Conservation (phyloP, 257 asterid genomes). For the Datura wrightii region DNA sequence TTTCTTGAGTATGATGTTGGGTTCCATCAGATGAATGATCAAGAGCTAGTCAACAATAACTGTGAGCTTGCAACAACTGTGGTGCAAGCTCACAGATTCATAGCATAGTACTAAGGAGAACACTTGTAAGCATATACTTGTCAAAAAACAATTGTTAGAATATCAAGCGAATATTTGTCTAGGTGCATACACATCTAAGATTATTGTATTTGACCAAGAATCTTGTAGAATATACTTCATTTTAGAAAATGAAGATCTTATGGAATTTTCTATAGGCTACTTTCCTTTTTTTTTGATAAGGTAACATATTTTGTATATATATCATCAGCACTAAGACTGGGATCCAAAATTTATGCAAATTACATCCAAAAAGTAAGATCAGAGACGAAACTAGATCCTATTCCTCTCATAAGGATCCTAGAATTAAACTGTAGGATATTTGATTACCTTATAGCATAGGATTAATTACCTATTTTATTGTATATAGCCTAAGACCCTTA, state of each 20-base stretch:
- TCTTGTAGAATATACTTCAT: conserved; percentile 6
- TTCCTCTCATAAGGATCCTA: no score
- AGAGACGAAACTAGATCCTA: no score
- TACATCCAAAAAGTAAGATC: no score
- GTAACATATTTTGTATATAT: no score
- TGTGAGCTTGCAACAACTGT: background rate
- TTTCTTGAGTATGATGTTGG: background rate
- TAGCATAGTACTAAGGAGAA: background rate
- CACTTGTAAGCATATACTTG: background rate
- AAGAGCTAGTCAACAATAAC: conserved; percentile 18
- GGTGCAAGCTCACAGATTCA: background rate
- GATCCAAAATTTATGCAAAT: no score
- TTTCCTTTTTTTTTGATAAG: background rate
- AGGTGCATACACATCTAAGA: background rate
- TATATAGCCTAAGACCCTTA: conserved; percentile 2
- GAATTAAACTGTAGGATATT: background rate
- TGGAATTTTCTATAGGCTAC: background rate
- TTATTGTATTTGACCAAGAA: background rate
- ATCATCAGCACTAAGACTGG: no score
- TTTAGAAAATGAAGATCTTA: background rate
- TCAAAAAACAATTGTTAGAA: background rate
- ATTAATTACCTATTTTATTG: background rate
- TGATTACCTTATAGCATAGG: conserved; percentile 6
- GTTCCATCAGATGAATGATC: conserved; percentile 11
- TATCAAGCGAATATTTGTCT: background rate